Percentiles rank a stretch among this genome's conserved stretches.
phyloP scores from a whole-genome alignment of 164 flowering plant genomes.

The Tetracentron sinense region DNA sequence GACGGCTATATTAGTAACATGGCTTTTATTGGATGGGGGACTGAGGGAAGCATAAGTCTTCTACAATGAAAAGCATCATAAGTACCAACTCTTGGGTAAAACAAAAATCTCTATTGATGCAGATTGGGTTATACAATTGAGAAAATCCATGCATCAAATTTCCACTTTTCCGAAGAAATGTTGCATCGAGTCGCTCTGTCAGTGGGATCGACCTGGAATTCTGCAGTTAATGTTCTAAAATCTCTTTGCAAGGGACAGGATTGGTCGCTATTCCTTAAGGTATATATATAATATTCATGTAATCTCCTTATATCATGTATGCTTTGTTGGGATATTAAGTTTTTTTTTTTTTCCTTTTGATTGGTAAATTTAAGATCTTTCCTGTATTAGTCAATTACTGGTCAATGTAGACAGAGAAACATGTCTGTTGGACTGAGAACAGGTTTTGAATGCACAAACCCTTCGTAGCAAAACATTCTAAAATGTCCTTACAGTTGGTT shows the following conservation, averaged over 20 bases:
- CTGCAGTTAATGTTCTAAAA: constrained; percentile 39
- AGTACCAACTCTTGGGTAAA: not conserved
- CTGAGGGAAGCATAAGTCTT: not conserved
- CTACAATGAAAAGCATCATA: not conserved
- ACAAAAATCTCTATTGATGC: no score
- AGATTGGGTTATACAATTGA: no score
- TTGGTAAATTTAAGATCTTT: not conserved
- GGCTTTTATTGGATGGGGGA: not conserved
- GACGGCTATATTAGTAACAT: not conserved
- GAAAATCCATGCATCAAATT: no score
- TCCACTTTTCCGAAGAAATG: no score
- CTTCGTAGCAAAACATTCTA: not conserved
- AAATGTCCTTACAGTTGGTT: no score
- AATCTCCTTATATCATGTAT: not conserved
- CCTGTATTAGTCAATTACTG: no score
- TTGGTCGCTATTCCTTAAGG: constrained; percentile 72
- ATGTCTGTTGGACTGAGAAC: not conserved
- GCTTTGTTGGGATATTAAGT: not conserved
- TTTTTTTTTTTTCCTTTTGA: not conserved
- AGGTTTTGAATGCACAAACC: not conserved
- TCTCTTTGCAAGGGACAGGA: constrained; percentile 76
- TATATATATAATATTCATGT: constrained; percentile 10
- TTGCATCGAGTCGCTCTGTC: constrained; percentile 40
- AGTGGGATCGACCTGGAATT: constrained; percentile 63
- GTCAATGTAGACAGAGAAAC: not conserved